Conservation (phyloP, 768 basidiomycete genomes). For the Podaxis sp. region DNA sequence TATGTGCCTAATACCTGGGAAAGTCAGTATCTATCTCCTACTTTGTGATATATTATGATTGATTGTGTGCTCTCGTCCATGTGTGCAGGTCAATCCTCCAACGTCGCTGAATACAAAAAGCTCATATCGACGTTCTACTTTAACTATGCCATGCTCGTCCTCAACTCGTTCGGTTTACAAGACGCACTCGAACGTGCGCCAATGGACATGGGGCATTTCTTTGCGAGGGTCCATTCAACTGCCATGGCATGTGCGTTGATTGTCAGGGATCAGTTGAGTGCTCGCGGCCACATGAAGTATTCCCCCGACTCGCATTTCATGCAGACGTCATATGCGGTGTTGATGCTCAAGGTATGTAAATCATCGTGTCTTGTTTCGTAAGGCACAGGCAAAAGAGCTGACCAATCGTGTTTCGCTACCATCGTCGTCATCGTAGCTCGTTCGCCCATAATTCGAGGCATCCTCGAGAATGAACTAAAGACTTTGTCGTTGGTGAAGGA, state of each 20-base stretch:
- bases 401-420: not conserved
- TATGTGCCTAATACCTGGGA: constrained; percentile 33
- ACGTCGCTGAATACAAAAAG: constrained; percentile 41
- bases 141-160: constrained; percentile 81
- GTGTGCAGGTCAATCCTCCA: constrained; percentile 25
- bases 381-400: not conserved
- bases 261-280: constrained; percentile 80
- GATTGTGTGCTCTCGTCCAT: not conserved
- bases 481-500: constrained; percentile 74
- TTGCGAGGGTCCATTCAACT: constrained; percentile 71
- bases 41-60: no score
- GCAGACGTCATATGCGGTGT: constrained; percentile 84
- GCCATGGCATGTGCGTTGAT: constrained; percentile 70
- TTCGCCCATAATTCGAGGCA: constrained; percentile 79
- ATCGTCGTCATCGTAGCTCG: constrained; percentile 46
- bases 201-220: constrained; percentile 81
- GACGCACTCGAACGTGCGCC: constrained; percentile 83
- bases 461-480: constrained; percentile 71
- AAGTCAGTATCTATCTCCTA: constrained; percentile 22
- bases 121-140: constrained; percentile 72
- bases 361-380: constrained; percentile 8
- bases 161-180: constrained; percentile 95
- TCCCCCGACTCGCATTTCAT: constrained; percentile 92
- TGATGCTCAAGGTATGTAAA: constrained; percentile 91
- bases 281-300: constrained; percentile 75